Conservation (phyloP, 352 stramenopile genomes). For the Pythium sukuiense region DNA sequence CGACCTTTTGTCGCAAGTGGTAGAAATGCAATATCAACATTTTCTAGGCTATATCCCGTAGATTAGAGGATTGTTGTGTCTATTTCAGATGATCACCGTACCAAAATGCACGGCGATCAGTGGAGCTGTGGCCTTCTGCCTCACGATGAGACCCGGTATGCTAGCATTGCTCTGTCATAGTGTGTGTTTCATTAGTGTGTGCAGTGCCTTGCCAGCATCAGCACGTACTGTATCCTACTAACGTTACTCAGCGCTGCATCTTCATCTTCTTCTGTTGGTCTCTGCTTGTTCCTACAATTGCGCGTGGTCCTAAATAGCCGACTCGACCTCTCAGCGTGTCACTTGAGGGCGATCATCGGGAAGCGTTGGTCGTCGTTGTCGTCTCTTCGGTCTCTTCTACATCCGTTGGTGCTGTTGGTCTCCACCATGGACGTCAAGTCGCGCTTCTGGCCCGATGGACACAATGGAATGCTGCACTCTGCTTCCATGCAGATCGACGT, state of each 20-base stretch:
- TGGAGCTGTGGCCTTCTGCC: too few relatives aligned
- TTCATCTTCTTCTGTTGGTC: background rate
- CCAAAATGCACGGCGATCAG: too few relatives aligned
- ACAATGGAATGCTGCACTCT: slow-evolving; percentile 26
- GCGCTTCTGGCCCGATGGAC: slow-evolving; percentile 14
- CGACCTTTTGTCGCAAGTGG: slow-evolving; percentile 5
- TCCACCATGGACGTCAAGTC: background rate
- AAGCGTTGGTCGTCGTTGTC: slow-evolving; percentile 26
- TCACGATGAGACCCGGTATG: too few relatives aligned
- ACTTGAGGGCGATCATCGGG: slow-evolving; percentile 22
- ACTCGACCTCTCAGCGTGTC: background rate
- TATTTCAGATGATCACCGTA: too few relatives aligned
- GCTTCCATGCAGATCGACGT: slow-evolving; percentile 31
- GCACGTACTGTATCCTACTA: too few relatives aligned
- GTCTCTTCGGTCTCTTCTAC: slow-evolving; percentile 23
- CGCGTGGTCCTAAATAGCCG: slow-evolving; percentile 2
- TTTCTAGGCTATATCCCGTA: too few relatives aligned
- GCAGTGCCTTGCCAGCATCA: too few relatives aligned
- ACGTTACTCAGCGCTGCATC: too few relatives aligned
- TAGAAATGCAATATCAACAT: too few relatives aligned
- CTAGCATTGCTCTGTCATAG: too few relatives aligned
- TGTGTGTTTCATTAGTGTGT: too few relatives aligned
- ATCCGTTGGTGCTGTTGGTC: slow-evolving; percentile 1
- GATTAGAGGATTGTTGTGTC: too few relatives aligned
- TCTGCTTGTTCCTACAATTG: slow-evolving; percentile 5